Percentiles rank a stretch among this genome's conserved stretches.
phyloP scores from a whole-genome alignment of 73 alveolate genomes.

The Blepharisma japonicum region DNA sequence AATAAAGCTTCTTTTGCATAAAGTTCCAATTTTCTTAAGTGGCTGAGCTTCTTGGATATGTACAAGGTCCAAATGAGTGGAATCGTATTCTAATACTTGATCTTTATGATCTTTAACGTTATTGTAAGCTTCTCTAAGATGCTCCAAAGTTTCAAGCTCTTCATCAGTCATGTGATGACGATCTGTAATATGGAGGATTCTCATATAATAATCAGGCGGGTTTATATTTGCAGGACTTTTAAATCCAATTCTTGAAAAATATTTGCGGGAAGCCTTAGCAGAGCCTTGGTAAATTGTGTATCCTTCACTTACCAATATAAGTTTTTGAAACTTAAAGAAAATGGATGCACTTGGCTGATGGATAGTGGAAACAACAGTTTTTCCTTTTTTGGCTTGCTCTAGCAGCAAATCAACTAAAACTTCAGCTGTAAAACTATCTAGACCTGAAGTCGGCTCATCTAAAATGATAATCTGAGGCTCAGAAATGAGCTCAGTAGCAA shows the following conservation, averaged over 20 bases:
- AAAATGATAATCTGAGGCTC: background rate
- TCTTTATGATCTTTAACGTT: background rate
- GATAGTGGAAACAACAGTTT: background rate
- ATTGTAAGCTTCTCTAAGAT: background rate
- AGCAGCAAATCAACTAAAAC: background rate
- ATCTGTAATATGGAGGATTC: background rate
- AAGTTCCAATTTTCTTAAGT: background rate
- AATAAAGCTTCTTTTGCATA: background rate
- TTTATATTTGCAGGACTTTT: background rate
- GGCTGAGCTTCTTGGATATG: too few relatives aligned
- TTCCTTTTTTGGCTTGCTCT: background rate
- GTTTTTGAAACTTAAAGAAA: background rate
- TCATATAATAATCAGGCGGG: slow-evolving; percentile 2
- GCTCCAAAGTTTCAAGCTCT: background rate
- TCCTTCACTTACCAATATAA: slow-evolving; percentile 40
- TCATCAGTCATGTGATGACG: background rate
- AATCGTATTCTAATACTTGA: background rate
- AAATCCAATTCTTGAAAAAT: slow-evolving; percentile 33
- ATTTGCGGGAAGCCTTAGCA: slow-evolving; percentile 25
- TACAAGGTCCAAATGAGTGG: too few relatives aligned
- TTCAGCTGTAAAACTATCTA: slow-evolving; percentile 26
- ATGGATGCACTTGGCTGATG: slow-evolving; percentile 16
- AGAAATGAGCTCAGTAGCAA: background rate
- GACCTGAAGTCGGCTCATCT: slow-evolving; percentile 29
- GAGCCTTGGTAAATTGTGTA: slow-evolving; percentile 41